Percentiles rank a stretch among this genome's conserved stretches.
Conservation (phyloP, 768 basidiomycete genomes). For the Suillus luteus region DNA sequence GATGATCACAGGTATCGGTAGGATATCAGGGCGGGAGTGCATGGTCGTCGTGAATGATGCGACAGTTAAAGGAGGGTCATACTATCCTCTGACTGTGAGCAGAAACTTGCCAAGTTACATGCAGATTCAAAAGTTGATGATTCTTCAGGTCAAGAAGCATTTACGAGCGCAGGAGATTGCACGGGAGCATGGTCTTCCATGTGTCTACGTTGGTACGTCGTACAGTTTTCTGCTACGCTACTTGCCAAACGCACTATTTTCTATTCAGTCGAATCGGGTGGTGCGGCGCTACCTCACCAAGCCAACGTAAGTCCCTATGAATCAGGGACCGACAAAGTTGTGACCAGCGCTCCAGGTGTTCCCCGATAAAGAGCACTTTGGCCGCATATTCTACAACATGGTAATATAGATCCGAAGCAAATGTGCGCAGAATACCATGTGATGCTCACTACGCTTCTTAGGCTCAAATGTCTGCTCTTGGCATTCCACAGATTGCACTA, state of each 20-base stretch:
- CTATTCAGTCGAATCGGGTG: constrained; percentile 84
- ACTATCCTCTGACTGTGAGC: constrained; percentile 81
- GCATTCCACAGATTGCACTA: constrained; percentile 89
- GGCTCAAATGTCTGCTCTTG: constrained; percentile 92
- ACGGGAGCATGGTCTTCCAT: constrained; percentile 86
- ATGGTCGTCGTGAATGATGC: constrained; percentile 94
- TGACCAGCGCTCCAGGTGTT: constrained; percentile 55
- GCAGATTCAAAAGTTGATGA: background rate
- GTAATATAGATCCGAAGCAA: constrained; percentile 37
- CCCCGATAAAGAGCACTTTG: constrained; percentile 94
- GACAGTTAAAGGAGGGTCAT: constrained; percentile 91
- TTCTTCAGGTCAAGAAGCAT: constrained; percentile 85
- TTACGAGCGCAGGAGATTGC: constrained; percentile 93
- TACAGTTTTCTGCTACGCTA: background rate
- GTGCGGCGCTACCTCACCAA: constrained; percentile 90
- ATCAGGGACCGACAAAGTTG: background rate
- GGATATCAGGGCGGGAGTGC: constrained; percentile 81
- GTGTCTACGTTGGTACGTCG: constrained; percentile 83
- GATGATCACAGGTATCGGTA: constrained; percentile 83
- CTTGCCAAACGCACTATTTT: constrained; percentile 10
- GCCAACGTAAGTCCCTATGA: constrained; percentile 57
- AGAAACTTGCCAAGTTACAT: background rate
- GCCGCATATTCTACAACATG: constrained; percentile 98
- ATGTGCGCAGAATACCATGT: constrained; percentile 5
- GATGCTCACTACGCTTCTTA: constrained; percentile 31